phyloP scores from a whole-genome alignment of 2,329 filamentous ascomycete genomes.

The Alternaria gansuensis region DNA sequence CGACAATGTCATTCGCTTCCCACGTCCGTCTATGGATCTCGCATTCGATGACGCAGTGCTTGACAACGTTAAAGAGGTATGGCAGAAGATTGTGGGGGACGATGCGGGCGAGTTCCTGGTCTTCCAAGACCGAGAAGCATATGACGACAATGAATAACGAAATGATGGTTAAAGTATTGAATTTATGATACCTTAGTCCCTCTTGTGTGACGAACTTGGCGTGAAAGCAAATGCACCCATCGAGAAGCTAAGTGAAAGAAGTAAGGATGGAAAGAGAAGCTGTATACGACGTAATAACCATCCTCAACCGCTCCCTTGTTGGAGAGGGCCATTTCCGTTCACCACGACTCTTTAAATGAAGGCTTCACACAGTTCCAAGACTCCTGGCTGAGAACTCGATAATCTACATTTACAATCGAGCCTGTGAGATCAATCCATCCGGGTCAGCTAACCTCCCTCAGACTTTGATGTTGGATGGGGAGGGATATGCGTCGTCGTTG shows the following conservation, averaged over 20 bases:
- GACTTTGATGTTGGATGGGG: background rate
- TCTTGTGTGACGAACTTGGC: background rate
- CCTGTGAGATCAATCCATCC: background rate
- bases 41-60: slow-evolving; percentile 77
- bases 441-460: background rate
- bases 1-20: slow-evolving; percentile 64
- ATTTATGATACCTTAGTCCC: background rate
- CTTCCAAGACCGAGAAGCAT: slow-evolving; percentile 78
- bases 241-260: background rate
- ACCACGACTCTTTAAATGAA: background rate
- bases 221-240: background rate
- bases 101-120: slow-evolving; percentile 72
- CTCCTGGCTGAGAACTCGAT: background rate
- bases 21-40: slow-evolving; percentile 69
- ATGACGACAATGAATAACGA: slow-evolving; percentile 62
- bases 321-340: no score
- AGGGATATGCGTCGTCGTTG: background rate
- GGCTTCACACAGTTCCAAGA: background rate
- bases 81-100: slow-evolving; percentile 69
- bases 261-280: background rate
- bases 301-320: no score
- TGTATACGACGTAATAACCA: no score
- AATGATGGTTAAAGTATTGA: background rate
- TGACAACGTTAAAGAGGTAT: slow-evolving; percentile 72
- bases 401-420: background rate